Conservation (phyloP, 441 rosid species). For the Raphanus hybrid region DNA sequence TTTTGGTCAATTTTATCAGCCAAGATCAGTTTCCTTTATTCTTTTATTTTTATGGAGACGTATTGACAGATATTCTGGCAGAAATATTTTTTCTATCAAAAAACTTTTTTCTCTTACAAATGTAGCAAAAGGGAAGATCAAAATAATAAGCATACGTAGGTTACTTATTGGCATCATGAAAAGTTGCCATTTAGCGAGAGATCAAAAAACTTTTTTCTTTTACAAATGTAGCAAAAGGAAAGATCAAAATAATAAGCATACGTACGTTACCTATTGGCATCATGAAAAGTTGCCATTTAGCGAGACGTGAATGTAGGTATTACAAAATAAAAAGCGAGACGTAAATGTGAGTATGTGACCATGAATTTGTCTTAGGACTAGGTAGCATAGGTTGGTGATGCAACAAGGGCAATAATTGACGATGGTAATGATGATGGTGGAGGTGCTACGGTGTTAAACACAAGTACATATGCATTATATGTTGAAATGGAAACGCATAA, state of each 20-base stretch:
- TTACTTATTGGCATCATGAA: slow-evolving; percentile 30
- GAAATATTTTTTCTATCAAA: background rate
- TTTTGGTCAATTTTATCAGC: slow-evolving; percentile 8
- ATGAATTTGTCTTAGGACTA: slow-evolving; percentile 33
- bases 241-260: slow-evolving; percentile 30
- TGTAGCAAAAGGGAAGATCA: slow-evolving; percentile 13
- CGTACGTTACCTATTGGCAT: slow-evolving; percentile 22
- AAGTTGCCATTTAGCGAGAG: slow-evolving; percentile 28
- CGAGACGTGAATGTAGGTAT: slow-evolving; percentile 24
- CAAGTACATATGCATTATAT: slow-evolving; percentile 14
- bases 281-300: slow-evolving; percentile 35
- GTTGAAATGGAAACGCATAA: slow-evolving; percentile 21
- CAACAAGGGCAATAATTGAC: slow-evolving; percentile 36
- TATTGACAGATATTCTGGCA: background rate
- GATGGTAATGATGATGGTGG: slow-evolving; percentile 34
- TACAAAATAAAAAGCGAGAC: background rate
- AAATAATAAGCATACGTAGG: slow-evolving; percentile 28
- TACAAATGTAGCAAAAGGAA: slow-evolving; percentile 7
- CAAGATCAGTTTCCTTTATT: background rate
- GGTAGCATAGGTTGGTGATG: slow-evolving; percentile 42
- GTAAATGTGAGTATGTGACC: slow-evolving; percentile 29
- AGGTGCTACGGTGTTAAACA: slow-evolving; percentile 29
- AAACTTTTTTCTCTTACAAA: background rate
- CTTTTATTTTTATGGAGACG: slow-evolving; percentile 3
- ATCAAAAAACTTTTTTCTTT: background rate